Conservation (phyloP, 2,329 filamentous ascomycete species). For the Alternaria angustiovoidea region DNA sequence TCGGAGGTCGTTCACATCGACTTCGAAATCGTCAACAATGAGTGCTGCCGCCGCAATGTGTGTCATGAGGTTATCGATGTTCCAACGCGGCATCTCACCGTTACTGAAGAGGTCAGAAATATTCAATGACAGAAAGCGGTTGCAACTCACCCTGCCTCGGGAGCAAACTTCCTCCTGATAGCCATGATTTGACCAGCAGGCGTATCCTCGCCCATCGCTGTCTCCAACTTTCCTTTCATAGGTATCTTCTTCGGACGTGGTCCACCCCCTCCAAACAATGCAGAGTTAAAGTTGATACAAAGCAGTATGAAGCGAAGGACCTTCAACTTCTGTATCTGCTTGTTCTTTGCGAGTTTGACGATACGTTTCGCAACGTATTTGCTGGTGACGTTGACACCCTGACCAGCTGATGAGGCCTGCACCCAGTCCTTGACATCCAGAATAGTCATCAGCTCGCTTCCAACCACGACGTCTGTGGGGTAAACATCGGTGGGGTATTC, state of each 20-base stretch:
- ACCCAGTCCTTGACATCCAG: conserved; percentile 79
- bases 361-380: conserved; percentile 73
- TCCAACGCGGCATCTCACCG: conserved; percentile 72
- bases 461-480: conserved; percentile 70
- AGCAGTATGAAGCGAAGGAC: conserved; percentile 59
- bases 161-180: conserved; percentile 69
- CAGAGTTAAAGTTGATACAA: conserved; percentile 58
- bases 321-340: conserved; percentile 58
- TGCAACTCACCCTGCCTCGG: conserved; percentile 32
- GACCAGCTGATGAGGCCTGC: conserved; percentile 67
- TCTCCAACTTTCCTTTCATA: conserved; percentile 70
- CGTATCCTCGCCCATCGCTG: conserved; percentile 61
- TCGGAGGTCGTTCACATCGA: conserved; percentile 73
- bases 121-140: neutral
- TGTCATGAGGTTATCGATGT: conserved; percentile 75
- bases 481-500: conserved; percentile 77
- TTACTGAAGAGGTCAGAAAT: conserved; percentile 29
- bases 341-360: conserved; percentile 63
- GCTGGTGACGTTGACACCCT: conserved; percentile 65
- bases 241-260: conserved; percentile 61
- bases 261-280: conserved; percentile 45
- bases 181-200: conserved; percentile 36
- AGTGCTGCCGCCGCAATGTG: conserved; percentile 76
- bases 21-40: conserved; percentile 76
- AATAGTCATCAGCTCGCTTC: conserved; percentile 70